Percentiles rank a stretch among this genome's conserved stretches.
Evolutionary conservation across 208 protist genomes (phyloP).

Genomic region (Leishmania turanica): DNA sequence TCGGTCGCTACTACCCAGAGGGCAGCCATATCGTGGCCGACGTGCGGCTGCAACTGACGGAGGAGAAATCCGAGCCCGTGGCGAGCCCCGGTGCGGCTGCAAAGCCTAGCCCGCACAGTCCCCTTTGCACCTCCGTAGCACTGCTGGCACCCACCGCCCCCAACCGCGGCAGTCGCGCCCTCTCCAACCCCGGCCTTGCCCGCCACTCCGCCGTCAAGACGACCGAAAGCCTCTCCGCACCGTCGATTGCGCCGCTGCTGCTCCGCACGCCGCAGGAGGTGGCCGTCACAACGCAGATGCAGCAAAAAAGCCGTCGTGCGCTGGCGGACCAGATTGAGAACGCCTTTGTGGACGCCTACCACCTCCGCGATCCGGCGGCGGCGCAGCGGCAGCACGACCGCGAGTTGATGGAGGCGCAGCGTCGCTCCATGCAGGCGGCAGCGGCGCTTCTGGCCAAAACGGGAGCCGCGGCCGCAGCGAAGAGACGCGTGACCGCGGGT

Average conservation of each 20-base stretch:
- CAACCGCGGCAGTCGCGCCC: neutral
- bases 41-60: conserved; percentile 5
- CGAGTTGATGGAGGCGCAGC: conserved; percentile 19
- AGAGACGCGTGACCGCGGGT: neutral
- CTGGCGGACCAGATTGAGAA: conserved; percentile 54
- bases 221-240: neutral
- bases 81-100: neutral
- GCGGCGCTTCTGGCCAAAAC: conserved; percentile 17
- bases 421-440: conserved; percentile 20
- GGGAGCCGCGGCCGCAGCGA: neutral
- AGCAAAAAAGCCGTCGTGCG: conserved; percentile 32
- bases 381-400: conserved; percentile 22
- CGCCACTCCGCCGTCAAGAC: neutral
- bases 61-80: neutral
- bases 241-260: conserved; percentile 5
- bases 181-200: neutral
- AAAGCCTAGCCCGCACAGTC: neutral
- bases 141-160: neutral
- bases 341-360: conserved; percentile 59
- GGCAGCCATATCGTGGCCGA: conserved; percentile 7
- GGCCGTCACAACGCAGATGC: conserved; percentile 13
- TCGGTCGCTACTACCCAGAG: conserved; percentile 30
- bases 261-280: conserved; percentile 20
- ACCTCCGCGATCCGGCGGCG: conserved; percentile 49
- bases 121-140: neutral